Evolutionary conservation across 2,329 filamentous ascomycete species (phyloP).

Genomic region (Curvularia eragrostidis): DNA sequence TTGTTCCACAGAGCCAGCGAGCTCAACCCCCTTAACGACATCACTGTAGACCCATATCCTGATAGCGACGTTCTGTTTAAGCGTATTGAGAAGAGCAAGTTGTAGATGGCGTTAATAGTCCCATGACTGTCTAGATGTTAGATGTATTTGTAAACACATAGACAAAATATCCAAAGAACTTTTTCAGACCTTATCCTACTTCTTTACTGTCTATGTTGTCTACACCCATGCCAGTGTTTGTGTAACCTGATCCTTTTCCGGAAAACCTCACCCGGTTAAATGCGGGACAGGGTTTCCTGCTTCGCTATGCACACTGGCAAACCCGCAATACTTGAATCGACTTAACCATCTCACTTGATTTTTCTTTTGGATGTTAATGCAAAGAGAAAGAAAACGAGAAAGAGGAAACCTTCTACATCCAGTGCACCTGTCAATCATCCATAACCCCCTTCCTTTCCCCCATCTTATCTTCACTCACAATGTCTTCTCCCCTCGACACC

Average conservation of each 20-base stretch:
- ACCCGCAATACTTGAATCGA: not conserved
- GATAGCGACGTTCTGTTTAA: constrained; percentile 67
- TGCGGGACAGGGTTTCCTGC: not conserved
- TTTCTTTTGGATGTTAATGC: not conserved
- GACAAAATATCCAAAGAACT: not conserved
- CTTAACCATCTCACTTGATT: not conserved
- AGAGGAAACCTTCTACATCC: too few species aligned
- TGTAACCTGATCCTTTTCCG: not conserved
- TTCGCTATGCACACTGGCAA: not conserved
- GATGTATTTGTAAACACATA: constrained; percentile 11
- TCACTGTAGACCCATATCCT: constrained; percentile 76
- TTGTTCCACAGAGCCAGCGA: constrained; percentile 75
- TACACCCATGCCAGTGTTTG: not conserved
- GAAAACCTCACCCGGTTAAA: constrained; percentile 4
- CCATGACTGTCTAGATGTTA: not conserved
- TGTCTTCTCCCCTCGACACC: not conserved
- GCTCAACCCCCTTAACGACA: constrained; percentile 74
- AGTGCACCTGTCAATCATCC: too few species aligned
- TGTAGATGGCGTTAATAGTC: constrained; percentile 43
- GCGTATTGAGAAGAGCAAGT: constrained; percentile 64
- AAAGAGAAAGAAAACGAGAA: not conserved
- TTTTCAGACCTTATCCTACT: not conserved
- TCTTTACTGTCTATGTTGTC: not conserved
- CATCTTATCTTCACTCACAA: not conserved
- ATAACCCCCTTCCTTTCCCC: not conserved